A percentile compares a stretch with the other conserved stretches of the same genome.
These are phyloP conservation scores for Aschersonia sp. DNA, from an alignment of 2,329 filamentous ascomycete genomes.

Conservation along the genomic window DNA sequence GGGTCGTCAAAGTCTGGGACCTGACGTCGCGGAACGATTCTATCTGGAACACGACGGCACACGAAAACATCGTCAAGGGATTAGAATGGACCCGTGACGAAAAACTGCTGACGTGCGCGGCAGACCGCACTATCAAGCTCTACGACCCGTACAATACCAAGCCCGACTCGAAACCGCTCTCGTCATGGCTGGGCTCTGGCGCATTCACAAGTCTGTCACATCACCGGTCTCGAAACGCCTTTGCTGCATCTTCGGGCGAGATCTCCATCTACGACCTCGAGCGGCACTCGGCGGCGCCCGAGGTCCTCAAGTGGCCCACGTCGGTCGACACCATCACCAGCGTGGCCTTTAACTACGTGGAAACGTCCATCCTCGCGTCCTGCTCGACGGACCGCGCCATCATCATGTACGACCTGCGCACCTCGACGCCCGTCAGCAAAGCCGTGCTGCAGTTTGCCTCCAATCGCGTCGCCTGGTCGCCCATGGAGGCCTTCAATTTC, in stretches of 20 bases:
- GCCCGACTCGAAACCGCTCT: slow-evolving; percentile 53
- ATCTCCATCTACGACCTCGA: slow-evolving; percentile 85
- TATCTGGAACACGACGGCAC: slow-evolving; percentile 60
- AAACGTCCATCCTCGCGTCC: slow-evolving; percentile 81
- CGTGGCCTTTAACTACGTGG: slow-evolving; percentile 82
- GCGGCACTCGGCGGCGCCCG: slow-evolving; percentile 63
- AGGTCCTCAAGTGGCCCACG: slow-evolving; percentile 77
- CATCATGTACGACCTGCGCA: slow-evolving; percentile 84
- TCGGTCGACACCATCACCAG: slow-evolving; percentile 80
- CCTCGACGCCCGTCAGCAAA: slow-evolving; percentile 68
- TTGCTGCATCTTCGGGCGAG: slow-evolving; percentile 62
- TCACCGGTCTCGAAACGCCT: slow-evolving; percentile 63
- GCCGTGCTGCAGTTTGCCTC: slow-evolving; percentile 68
- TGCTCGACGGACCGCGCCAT: slow-evolving; percentile 74
- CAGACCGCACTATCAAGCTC: slow-evolving; percentile 76
- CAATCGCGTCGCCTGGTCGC: slow-evolving; percentile 84
- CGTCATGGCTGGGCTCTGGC: slow-evolving; percentile 70
- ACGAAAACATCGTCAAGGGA: slow-evolving; percentile 88
- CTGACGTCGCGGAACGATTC: slow-evolving; percentile 55
- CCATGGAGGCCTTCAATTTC: slow-evolving; percentile 93
- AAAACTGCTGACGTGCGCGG: slow-evolving; percentile 75
- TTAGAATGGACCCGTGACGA: slow-evolving; percentile 78
- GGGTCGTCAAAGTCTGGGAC: slow-evolving; percentile 88
- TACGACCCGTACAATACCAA: slow-evolving; percentile 76
- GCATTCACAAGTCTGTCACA: slow-evolving; percentile 77